Percentiles rank a stretch among this genome's conserved stretches.
These are phyloP conservation scores for Reticulascus tulasneorum DNA, from an alignment of 2,329 filamentous ascomycete species.

Conservation along the genomic window DNA sequence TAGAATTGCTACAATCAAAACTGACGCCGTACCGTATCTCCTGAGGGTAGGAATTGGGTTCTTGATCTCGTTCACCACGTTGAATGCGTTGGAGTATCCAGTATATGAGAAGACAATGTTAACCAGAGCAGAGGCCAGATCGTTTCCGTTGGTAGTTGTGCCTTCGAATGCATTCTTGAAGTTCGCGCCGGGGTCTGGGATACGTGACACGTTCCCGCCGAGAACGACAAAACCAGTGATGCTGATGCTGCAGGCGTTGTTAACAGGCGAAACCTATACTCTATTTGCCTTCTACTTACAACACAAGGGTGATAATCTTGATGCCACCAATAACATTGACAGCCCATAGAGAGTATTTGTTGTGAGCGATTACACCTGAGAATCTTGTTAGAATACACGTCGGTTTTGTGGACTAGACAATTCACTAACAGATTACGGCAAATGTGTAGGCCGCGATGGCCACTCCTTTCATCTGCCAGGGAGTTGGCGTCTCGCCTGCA, in stretches of 20 bases:
- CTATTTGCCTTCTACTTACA: conserved; percentile 23
- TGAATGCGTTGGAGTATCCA: conserved; percentile 58
- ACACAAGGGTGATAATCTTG: conserved; percentile 60
- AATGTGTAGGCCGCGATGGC: conserved; percentile 61
- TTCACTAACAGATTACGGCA: conserved; percentile 52
- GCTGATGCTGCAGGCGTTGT: conserved; percentile 32
- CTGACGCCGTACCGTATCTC: conserved; percentile 43
- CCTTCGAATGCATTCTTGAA: conserved; percentile 32
- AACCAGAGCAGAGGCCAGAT: conserved; percentile 44
- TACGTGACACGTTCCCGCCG: conserved; percentile 26
- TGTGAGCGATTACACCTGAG: conserved; percentile 44
- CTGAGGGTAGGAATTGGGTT: conserved; percentile 54
- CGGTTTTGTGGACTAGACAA: conserved; percentile 20
- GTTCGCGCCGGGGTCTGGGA: conserved; percentile 29
- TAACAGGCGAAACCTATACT: neutral
- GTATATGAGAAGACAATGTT: conserved; percentile 57
- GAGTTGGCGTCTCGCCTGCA: conserved; percentile 41
- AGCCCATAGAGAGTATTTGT: conserved; percentile 51
- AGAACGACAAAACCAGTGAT: conserved; percentile 61
- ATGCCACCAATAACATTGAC: conserved; percentile 54
- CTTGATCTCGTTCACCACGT: conserved; percentile 59
- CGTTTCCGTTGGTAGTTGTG: conserved; percentile 30
- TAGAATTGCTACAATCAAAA: conserved; percentile 47
- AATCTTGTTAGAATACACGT: neutral
- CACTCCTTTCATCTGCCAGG: conserved; percentile 65